Conservation (phyloP, 148 eudicot genomes). For the Silene latifolia region DNA sequence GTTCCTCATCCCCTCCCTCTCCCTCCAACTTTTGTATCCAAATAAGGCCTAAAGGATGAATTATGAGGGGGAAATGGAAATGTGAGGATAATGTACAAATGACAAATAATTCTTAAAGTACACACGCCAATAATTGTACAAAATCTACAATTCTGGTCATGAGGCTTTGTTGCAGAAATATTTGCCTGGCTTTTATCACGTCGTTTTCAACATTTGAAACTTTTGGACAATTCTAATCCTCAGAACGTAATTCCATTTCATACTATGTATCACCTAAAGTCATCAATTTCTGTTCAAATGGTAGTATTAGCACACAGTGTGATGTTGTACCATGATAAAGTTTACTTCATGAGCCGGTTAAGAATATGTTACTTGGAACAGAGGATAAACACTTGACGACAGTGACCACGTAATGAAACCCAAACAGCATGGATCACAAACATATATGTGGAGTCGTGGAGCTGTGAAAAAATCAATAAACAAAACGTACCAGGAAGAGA, state of each 20-base stretch:
- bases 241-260: not conserved
- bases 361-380: conserved; percentile 4
- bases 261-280: not conserved
- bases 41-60: not conserved
- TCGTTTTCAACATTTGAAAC: not conserved
- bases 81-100: too few species aligned
- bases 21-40: too few species aligned
- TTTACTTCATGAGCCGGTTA: not conserved
- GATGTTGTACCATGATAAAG: not conserved
- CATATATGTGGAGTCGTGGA: not conserved
- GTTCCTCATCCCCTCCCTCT: too few species aligned
- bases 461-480: conserved; percentile 8
- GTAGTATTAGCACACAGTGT: not conserved
- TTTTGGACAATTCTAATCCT: not conserved
- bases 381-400: not conserved
- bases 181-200: not conserved
- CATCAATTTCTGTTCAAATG: not conserved
- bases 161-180: not conserved
- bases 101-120: not conserved
- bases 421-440: not conserved
- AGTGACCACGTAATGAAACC: not conserved
- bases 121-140: not conserved
- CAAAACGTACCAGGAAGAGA: conserved; percentile 76
- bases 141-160: not conserved
- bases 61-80: not conserved